Percentiles rank a stretch among this genome's conserved stretches.
Conservation (phyloP, 2,329 filamentous ascomycete genomes). For the Waltergamsia citrina region DNA sequence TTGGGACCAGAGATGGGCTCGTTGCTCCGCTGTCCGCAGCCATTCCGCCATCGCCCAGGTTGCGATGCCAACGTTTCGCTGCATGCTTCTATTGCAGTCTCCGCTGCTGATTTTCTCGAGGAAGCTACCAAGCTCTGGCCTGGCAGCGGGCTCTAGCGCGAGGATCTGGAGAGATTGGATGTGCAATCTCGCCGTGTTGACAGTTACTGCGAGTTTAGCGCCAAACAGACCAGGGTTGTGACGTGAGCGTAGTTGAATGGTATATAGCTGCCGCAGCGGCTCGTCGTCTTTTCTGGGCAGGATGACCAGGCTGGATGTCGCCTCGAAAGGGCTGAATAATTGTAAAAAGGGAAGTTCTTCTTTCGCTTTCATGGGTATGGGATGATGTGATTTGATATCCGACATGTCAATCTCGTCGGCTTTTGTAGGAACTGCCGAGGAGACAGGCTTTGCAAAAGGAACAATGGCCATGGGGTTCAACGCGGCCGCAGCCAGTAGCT, state of each 20-base stretch:
- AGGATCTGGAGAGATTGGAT: constrained; percentile 44
- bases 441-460: constrained; percentile 33
- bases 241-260: constrained; percentile 38
- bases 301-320: constrained; percentile 43
- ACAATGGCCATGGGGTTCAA: constrained; percentile 42
- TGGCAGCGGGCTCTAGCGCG: constrained; percentile 47
- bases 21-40: constrained; percentile 48
- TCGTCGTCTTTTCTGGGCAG: constrained; percentile 23
- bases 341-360: constrained; percentile 62
- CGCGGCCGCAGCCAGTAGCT: constrained; percentile 36
- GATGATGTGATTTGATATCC: constrained; percentile 52
- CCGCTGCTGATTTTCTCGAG: constrained; percentile 30
- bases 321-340: constrained; percentile 59
- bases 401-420: constrained; percentile 23
- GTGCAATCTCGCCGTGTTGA: constrained; percentile 41
- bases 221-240: constrained; percentile 42
- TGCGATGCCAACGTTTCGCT: constrained; percentile 48
- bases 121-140: constrained; percentile 47
- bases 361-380: constrained; percentile 48
- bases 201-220: constrained; percentile 46
- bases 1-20: constrained; percentile 53
- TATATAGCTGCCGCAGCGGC: constrained; percentile 41
- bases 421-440: constrained; percentile 12
- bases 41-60: constrained; percentile 63
- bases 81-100: constrained; percentile 32